phyloP scores from a whole-genome alignment of 768 basidiomycete species.

The Naematelia aurantialba region DNA sequence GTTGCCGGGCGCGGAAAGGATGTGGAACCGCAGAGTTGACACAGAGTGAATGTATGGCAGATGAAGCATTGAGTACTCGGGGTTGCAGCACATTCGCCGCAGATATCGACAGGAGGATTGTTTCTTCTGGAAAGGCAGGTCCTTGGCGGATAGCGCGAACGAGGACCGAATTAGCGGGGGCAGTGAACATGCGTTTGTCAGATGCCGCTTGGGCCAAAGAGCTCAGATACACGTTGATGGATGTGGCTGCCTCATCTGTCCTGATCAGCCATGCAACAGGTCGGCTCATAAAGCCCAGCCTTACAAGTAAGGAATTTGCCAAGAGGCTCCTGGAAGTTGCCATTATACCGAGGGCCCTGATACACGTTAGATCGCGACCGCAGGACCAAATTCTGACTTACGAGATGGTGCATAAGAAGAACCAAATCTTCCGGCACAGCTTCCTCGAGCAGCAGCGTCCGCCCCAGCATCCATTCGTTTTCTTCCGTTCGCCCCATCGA shows the following conservation, averaged over 20 bases:
- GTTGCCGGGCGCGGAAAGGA: slow-evolving; percentile 24
- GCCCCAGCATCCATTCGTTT: slow-evolving; percentile 46
- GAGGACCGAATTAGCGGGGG: slow-evolving; percentile 38
- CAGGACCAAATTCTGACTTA: too few species aligned
- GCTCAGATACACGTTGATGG: slow-evolving; percentile 47
- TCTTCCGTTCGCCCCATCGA: slow-evolving; percentile 28
- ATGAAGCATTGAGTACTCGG: neutral
- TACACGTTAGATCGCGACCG: too few species aligned
- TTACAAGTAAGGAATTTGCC: slow-evolving; percentile 49
- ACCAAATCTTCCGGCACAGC: slow-evolving; percentile 46
- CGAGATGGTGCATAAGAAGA: slow-evolving; percentile 44
- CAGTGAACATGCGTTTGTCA: slow-evolving; percentile 35
- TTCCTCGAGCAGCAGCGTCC: slow-evolving; percentile 39
- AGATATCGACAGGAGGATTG: slow-evolving; percentile 34
- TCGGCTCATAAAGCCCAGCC: slow-evolving; percentile 2
- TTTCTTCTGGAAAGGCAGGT: slow-evolving; percentile 40
- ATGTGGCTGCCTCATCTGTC: slow-evolving; percentile 46
- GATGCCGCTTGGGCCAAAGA: slow-evolving; percentile 25
- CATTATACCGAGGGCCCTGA: slow-evolving; percentile 46
- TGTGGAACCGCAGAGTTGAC: slow-evolving; percentile 39
- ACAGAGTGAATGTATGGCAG: slow-evolving; percentile 2
- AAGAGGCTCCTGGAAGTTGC: slow-evolving; percentile 45
- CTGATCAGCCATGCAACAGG: neutral
- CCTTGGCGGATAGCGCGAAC: slow-evolving; percentile 45
- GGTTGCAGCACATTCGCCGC: slow-evolving; percentile 20